Evolutionary conservation across 805 yeast species (phyloP).

Genomic region (Starmera caribaea): DNA sequence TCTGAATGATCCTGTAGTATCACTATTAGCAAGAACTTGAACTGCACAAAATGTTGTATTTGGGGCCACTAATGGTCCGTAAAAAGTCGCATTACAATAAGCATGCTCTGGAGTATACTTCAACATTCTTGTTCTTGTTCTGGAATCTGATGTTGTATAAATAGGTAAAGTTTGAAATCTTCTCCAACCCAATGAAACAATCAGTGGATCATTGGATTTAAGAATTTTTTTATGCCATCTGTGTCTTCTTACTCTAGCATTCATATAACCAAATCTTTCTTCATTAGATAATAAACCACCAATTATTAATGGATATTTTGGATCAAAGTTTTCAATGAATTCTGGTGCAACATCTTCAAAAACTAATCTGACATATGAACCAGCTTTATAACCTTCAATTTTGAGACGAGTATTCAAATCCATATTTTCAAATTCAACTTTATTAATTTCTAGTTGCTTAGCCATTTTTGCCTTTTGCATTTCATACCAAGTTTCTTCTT

Average conservation of each 20-base stretch:
- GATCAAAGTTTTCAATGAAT: conserved; percentile 77
- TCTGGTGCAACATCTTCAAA: conserved; percentile 83
- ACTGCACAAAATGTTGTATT: conserved; percentile 96
- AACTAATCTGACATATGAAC: conserved; percentile 85
- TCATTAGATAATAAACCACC: conserved; percentile 92
- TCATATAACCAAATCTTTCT: conserved; percentile 84
- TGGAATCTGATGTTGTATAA: conserved; percentile 92
- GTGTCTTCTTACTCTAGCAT: conserved; percentile 92
- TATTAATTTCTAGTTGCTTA: conserved; percentile 89
- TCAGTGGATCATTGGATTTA: conserved; percentile 92
- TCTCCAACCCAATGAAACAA: conserved; percentile 94
- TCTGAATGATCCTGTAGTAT: conserved; percentile 84
- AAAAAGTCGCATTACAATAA: conserved; percentile 89
- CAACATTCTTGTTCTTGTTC: conserved; percentile 96
- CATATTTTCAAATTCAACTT: conserved; percentile 64
- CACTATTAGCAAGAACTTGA: conserved; percentile 73
- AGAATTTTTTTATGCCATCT: conserved; percentile 97
- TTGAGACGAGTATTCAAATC: conserved; percentile 67
- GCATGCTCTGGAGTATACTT: conserved; percentile 98
- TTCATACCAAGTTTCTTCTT: conserved; percentile 96
- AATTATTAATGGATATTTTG: conserved; percentile 73
- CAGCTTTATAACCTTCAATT: conserved; percentile 89
- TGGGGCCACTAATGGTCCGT: conserved; percentile 96
- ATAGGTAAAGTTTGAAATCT: conserved; percentile 95
- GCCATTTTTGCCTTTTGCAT: conserved; percentile 95